Conservation (phyloP, 2,329 filamentous ascomycete genomes). For the Xylariaceae sp. region DNA sequence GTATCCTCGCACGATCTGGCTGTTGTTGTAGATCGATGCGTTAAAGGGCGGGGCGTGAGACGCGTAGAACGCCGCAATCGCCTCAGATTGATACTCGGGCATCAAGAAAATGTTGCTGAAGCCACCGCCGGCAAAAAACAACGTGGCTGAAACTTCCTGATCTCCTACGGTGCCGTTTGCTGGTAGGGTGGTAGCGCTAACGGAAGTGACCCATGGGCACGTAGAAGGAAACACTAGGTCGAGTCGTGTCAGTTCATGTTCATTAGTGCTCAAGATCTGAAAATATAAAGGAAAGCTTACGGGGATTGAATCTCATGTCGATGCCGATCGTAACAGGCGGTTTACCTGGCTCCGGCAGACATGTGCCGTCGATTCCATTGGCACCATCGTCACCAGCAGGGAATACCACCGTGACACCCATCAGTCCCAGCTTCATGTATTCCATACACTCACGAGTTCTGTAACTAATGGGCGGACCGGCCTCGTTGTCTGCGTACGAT, state of each 20-base stretch:
- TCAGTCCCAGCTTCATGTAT: constrained; percentile 2
- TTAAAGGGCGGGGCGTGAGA: constrained; percentile 26
- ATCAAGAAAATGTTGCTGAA: constrained; percentile 41
- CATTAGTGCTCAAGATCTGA: too few relatives aligned
- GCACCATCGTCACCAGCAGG: neutral
- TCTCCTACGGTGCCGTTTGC: too few relatives aligned
- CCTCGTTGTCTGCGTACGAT: constrained; percentile 20
- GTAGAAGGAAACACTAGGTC: too few relatives aligned
- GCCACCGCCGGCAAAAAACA: constrained; percentile 31
- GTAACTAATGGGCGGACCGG: constrained; percentile 18
- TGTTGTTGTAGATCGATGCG: constrained; percentile 35
- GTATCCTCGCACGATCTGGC: constrained; percentile 35
- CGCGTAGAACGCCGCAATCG: constrained; percentile 36
- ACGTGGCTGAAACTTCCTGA: too few relatives aligned
- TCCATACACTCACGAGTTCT: constrained; percentile 22
- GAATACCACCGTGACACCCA: neutral
- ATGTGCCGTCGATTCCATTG: neutral
- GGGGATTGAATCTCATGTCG: too few relatives aligned
- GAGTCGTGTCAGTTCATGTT: too few relatives aligned
- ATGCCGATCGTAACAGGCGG: too few relatives aligned
- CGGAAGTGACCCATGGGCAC: too few relatives aligned
- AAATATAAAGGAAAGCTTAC: too few relatives aligned
- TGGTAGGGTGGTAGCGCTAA: too few relatives aligned
- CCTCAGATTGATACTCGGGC: constrained; percentile 37
- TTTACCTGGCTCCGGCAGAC: neutral